These are phyloP conservation scores for Sphaerulina populicola DNA, from an alignment of 2,329 filamentous ascomycete genomes.

Conservation along the genomic window DNA sequence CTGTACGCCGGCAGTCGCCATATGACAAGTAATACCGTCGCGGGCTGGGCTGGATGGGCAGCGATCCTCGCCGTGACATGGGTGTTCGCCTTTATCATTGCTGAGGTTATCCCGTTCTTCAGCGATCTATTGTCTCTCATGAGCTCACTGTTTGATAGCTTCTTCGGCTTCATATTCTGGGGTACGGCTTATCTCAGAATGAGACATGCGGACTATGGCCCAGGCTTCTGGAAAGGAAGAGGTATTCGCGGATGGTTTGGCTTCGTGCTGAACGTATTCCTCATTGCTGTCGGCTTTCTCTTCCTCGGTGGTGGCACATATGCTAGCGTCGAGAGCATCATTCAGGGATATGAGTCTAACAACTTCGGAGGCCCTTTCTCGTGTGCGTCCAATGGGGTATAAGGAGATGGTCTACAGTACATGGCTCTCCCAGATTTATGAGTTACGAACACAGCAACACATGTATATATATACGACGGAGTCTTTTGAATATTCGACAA, in stretches of 20 bases:
- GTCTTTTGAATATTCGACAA: background rate
- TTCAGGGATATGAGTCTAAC: constrained; percentile 50
- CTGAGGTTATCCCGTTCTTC: constrained; percentile 91
- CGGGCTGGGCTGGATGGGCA: constrained; percentile 74
- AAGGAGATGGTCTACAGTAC: background rate
- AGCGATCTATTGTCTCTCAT: constrained; percentile 64
- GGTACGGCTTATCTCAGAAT: constrained; percentile 72
- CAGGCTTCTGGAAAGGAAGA: constrained; percentile 46
- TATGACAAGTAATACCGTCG: constrained; percentile 68
- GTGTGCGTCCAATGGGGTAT: constrained; percentile 2
- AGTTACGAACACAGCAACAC: background rate
- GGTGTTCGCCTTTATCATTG: constrained; percentile 85
- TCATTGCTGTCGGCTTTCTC: constrained; percentile 68
- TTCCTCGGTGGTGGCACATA: constrained; percentile 81
- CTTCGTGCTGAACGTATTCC: constrained; percentile 59
- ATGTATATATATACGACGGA: background rate
- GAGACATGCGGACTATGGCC: constrained; percentile 55
- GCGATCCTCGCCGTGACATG: constrained; percentile 66
- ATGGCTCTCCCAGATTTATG: background rate
- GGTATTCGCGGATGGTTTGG: constrained; percentile 48
- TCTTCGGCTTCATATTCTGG: constrained; percentile 96
- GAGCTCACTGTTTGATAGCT: constrained; percentile 85
- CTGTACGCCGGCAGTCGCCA: constrained; percentile 72
- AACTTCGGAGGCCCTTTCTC: constrained; percentile 46
- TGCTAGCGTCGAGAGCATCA: constrained; percentile 60